Evolutionary conservation across 257 asterid species (phyloP).

Genomic region (Ehretia macrophylla): DNA sequence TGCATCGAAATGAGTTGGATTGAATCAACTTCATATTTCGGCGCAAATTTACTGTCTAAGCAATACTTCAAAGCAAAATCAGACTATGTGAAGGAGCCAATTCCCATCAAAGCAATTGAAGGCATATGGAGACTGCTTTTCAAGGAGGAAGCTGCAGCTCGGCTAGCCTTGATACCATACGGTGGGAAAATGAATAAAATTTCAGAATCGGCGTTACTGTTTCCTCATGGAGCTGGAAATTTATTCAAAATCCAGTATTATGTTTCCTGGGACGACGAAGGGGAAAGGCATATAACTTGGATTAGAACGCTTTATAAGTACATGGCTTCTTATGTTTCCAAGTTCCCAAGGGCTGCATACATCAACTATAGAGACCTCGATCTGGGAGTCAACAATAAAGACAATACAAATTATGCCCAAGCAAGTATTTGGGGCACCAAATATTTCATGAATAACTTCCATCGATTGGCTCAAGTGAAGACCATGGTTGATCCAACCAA

Average conservation of each 20-base stretch:
- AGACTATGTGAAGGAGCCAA: constrained; percentile 31
- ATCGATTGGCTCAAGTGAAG: constrained; percentile 11
- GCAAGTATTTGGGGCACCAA: constrained; percentile 11
- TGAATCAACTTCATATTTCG: constrained; percentile 22
- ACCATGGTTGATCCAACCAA: constrained; percentile 8
- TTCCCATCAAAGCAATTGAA: constrained; percentile 23
- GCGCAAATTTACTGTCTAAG: background rate
- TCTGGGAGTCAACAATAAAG: constrained; percentile 8
- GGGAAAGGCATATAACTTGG: background rate
- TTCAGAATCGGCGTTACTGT: constrained; percentile 6
- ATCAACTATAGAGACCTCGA: constrained; percentile 16
- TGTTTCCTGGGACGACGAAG: background rate
- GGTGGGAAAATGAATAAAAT: constrained; percentile 8
- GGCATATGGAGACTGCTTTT: constrained; percentile 29
- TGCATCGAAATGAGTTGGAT: constrained; percentile 47
- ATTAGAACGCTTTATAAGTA: constrained; percentile 5
- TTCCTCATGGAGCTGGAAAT: constrained; percentile 15
- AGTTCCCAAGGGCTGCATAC: constrained; percentile 9
- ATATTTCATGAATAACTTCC: constrained; percentile 9
- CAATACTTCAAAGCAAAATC: constrained; percentile 33
- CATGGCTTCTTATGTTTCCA: constrained; percentile 9
- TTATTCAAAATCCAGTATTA: constrained; percentile 1
- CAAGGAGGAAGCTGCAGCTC: background rate
- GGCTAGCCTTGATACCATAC: constrained; percentile 5
- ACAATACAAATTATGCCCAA: constrained; percentile 2